Evolutionary conservation across 2,329 filamentous ascomycete genomes (phyloP).

Genomic region (Neocatenulostroma microsporum): DNA sequence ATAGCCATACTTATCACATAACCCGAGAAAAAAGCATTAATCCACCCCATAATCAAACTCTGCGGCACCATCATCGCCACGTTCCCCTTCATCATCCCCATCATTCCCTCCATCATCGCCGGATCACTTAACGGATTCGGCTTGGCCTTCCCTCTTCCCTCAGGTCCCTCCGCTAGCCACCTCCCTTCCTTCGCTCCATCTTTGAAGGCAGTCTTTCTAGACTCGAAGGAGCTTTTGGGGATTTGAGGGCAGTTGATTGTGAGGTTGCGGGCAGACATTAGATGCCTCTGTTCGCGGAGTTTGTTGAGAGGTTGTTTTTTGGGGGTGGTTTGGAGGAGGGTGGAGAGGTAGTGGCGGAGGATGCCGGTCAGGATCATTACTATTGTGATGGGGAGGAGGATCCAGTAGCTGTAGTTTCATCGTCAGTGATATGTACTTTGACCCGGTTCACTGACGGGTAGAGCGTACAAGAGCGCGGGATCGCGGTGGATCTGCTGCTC

Average conservation of each 20-base stretch:
- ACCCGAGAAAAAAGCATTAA: conserved; percentile 97
- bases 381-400: conserved; percentile 90
- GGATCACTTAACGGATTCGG: conserved; percentile 95
- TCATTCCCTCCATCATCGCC: conserved; percentile 98
- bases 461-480: conserved; percentile 86
- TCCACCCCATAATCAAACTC: conserved; percentile 99
- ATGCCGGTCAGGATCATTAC: conserved; percentile 98
- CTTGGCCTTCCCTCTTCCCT: conserved; percentile 74
- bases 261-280: conserved; percentile 76
- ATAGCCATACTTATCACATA: conserved; percentile 78
- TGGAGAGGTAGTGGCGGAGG: conserved; percentile 88
- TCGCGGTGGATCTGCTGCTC: conserved; percentile 97
- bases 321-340: conserved; percentile 77
- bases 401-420: conserved; percentile 73
- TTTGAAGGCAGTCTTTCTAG: conserved; percentile 72
- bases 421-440: neutral
- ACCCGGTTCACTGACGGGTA: neutral
- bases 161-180: conserved; percentile 76
- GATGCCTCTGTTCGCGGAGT: conserved; percentile 74
- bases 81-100: conserved; percentile 99
- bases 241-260: conserved; percentile 76
- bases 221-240: conserved; percentile 66
- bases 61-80: conserved; percentile 99
- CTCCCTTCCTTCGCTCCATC: conserved; percentile 75
- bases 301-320: conserved; percentile 70